Percentiles rank a stretch among this genome's conserved stretches.
These are phyloP conservation scores for Verticillium alfalfae DNA, from an alignment of 2,329 filamentous ascomycete genomes.

Conservation along the genomic window DNA sequence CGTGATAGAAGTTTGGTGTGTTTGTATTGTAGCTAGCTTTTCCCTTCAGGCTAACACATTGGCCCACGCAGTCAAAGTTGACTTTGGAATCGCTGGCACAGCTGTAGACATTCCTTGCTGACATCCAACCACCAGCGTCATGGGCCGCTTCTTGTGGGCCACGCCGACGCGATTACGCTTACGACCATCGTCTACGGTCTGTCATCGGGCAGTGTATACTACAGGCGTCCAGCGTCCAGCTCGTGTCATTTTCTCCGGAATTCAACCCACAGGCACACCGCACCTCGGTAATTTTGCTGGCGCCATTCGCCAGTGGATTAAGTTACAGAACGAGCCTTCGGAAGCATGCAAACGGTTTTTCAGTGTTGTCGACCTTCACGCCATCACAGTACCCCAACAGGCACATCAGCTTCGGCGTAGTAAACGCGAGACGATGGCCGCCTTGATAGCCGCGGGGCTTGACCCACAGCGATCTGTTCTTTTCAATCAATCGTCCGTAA, in stretches of 20 bases:
- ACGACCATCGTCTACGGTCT: neutral
- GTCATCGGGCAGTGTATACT: neutral
- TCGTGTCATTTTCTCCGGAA: constrained; percentile 81
- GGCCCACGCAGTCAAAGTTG: too few species aligned
- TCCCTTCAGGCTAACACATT: too few species aligned
- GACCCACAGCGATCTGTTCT: constrained; percentile 70
- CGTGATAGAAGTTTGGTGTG: too few species aligned
- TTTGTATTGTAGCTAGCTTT: too few species aligned
- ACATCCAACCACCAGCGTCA: neutral
- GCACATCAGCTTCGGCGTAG: constrained; percentile 54
- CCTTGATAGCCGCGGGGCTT: constrained; percentile 77
- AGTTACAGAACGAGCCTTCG: constrained; percentile 62
- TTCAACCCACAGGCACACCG: constrained; percentile 91
- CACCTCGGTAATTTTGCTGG: constrained; percentile 95
- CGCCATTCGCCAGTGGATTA: constrained; percentile 80
- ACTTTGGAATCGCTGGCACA: too few species aligned
- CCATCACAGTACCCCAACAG: constrained; percentile 74
- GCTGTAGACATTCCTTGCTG: neutral
- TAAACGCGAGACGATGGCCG: constrained; percentile 71
- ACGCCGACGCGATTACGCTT: neutral
- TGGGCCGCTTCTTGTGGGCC: neutral
- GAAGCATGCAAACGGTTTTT: constrained; percentile 63
- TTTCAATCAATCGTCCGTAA: constrained; percentile 76
- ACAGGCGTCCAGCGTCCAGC: neutral
- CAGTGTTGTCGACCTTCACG: constrained; percentile 90